Evolutionary conservation across 139 green algal genomes (phyloP), one percentile per base, ranked within the genome.

Genomic region (Coelastrella sp.): DNA sequence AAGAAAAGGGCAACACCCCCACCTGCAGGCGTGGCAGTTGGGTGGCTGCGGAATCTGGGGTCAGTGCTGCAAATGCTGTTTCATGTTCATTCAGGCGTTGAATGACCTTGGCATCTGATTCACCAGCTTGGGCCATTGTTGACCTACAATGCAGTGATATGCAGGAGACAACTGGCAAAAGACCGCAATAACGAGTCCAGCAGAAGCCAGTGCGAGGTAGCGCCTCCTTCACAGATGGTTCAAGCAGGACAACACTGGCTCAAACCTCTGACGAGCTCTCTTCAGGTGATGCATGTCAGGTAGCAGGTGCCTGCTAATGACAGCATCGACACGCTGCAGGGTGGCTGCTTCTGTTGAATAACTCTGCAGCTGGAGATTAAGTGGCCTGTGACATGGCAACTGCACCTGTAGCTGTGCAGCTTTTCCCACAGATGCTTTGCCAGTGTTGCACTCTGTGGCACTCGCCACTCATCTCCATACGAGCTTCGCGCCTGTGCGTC

Each of bases 341-440:
- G n/a, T n/a, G n/a, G n/a, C n/a, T n/a, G n/a, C n/a, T n/a, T n/a
- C n/a, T n/a, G n/a, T n/a, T n/a, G n/a, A n/a, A n/a, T n/a, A n/a
- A n/a, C n/a, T n/a, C 17, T 75, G 66, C 66, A 75, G 66, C 66
- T 24, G 66, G 35, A 49, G 35, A 49, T 49, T 49, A 49, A 70
- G 12, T 22, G 63, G 15, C 63, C 15, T 22, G 63, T 17, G 12
- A 70, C 63, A 70, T 20, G 63, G 15, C n/a, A 25, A 25, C 19
- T 57, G 74, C 63, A 95, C 93, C 92, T 92, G 92, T 92, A 95
- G 88, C 88, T 93, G 89, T 75, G 90, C 90, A 97, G 90, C 89
- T 95, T 96, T 90, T 98, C 95, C 61, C 92, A 93, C 87, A 97
- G 92, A 20, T 87, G 88, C 89, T 95, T 95, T 81, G 93, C 94